Evolutionary conservation across 345 rosid genomes (phyloP), one percentile per base, ranked within the genome.

Genomic region (Noccaea bulbosa): DNA sequence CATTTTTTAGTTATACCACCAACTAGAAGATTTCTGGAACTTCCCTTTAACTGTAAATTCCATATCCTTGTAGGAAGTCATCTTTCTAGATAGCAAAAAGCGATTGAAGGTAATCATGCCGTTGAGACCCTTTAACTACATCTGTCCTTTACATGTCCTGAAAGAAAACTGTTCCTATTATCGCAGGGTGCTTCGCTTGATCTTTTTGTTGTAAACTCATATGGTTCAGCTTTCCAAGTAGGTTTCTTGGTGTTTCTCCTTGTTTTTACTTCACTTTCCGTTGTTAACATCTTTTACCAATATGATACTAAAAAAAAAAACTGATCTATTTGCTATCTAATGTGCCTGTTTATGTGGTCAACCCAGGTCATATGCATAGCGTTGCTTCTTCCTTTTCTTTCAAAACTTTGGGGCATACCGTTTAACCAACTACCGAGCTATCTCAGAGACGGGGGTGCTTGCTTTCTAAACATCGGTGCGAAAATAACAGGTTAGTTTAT

Each of bases 361-460:
- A 64, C 38, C 59, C 81, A 93, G 97, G 96, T 93, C 56, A 38
- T 90, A 48, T 90, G 92, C 70, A 75, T 93, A 49, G 88, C 83
- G 76, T 81, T 93, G 73, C 89, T 93, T 54, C 88, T 90, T 45
- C 98, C 98, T 37, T 90, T 93, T 73, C 74, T 93, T 79, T 93
- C 98, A 22, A 93, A 90, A 80, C 80, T 93, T 68, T 93, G 98
- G 98, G 98, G 97, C 12, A 73, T 93, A 65, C 98, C 98, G 11
- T 93, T 93, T 71, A 70, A 79, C 62, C 96, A 88, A 77, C 90
- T 93, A 73, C 93, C 95, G 4, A 84, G 53, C 82, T 93, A 93
- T 79, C 85, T 93, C 41, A 87, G 76, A 87, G 98, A 85, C 52
- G 98, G 93, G 16, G 90, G 89, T 32, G 97, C 89, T 75, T 93